Evolutionary conservation across 2,329 filamentous ascomycete species (phyloP), one percentile per base, ranked within the genome.

Genomic region (Botrytis porri): DNA sequence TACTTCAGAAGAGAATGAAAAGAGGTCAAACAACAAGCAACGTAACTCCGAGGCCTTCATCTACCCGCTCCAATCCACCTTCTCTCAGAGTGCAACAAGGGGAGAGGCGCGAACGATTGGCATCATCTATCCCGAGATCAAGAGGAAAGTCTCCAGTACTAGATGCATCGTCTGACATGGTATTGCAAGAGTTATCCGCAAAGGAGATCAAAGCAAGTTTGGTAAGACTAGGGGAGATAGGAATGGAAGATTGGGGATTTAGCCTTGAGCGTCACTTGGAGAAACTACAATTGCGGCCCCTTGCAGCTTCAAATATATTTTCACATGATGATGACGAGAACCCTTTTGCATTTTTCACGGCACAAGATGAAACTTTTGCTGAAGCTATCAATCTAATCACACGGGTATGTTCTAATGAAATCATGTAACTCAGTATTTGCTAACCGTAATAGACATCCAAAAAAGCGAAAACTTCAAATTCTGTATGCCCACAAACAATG

Each of bases 281-380:
- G 14, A 67, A 67, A 32, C 9, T n/a, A 32, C 48, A 37, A 10
- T 12, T 67, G 48, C 37, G 65, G 16, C 5, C 65, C 6, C 48
- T 32, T n/a, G 12, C 37, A 57, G 48, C 48, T 20, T 32, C 29
- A 37, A 66, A 71, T 29, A 64, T 48, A 18, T 41, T 43, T 37
- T 74, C 71, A 7, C 25, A 41, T n/a, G 70, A 75, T 6, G 76
- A 78, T 32, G 65, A 70, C 18, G 65, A 71, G 9, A 78, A 74
- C 22, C 77, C 78, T 35, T 80, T 78, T 65, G 69, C 69, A 32
- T 77, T 74, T 16, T 67, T 78, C 64, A 67, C 59, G 59, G 61
- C 72, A 20, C 65, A 75, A 29, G 67, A 74, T 41, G 20, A 71
- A 20, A 22, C 69, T n/a, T 54, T 54, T 37, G 62, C 70, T 48